phyloP scores from a whole-genome alignment of 1,284 basidiomycete genomes.

The Earliella scabrosa region DNA sequence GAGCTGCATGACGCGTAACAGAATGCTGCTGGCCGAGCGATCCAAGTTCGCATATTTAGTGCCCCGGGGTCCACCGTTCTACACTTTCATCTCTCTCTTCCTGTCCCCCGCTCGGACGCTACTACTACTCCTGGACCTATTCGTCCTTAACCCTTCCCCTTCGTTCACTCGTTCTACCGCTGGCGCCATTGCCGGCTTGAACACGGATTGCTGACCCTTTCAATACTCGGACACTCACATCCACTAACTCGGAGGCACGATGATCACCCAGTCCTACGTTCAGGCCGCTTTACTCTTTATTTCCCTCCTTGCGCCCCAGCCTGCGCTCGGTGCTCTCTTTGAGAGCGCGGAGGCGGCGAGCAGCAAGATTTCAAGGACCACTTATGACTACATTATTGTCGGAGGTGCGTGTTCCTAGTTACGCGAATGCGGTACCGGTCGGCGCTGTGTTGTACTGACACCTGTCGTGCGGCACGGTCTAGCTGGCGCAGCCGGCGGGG shows the following conservation, averaged over 20 bases:
- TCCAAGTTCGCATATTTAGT: no score
- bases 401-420: not conserved
- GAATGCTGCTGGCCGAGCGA: no score
- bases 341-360: not conserved
- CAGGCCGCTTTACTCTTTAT: conserved; percentile 1
- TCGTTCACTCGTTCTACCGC: not conserved
- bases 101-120: no score
- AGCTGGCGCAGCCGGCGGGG: conserved; percentile 6
- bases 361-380: not conserved
- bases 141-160: no score
- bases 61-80: no score
- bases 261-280: not conserved
- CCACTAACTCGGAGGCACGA: not conserved
- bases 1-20: no score
- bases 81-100: no score
- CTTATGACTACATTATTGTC: conserved; percentile 5
- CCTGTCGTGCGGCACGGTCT: no score
- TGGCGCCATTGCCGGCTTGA: not conserved
- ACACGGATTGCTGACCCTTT: not conserved
- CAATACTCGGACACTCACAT: not conserved
- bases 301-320: not conserved
- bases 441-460: no score
- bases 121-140: no score
- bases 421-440: no score
- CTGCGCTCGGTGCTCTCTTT: not conserved